Conservation (phyloP, 2,329 filamentous ascomycete genomes). For the Cladosporium sp. region DNA sequence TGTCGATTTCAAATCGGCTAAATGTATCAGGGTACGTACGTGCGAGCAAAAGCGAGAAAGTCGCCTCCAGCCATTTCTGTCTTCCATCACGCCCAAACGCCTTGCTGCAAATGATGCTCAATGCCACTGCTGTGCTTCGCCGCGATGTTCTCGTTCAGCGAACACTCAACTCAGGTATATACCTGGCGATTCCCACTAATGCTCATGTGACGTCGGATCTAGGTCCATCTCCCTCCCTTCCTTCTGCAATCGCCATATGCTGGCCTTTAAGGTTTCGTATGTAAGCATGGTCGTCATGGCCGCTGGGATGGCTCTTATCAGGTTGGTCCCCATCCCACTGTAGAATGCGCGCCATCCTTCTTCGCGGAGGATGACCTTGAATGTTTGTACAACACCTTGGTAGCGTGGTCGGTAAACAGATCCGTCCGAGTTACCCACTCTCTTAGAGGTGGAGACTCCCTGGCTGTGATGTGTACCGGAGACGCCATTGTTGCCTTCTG, state of each 20-base stretch:
- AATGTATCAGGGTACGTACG: not conserved
- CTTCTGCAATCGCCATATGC: constrained; percentile 50
- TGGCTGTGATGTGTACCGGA: constrained; percentile 37
- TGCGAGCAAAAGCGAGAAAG: not conserved
- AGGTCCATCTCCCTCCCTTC: constrained; percentile 39
- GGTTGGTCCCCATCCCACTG: constrained; percentile 93
- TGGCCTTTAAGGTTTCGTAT: constrained; percentile 71
- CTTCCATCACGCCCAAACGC: constrained; percentile 6
- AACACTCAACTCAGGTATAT: not conserved
- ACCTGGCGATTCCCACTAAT: not conserved
- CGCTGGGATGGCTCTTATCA: constrained; percentile 91
- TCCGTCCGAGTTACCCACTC: constrained; percentile 45
- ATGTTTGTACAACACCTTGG: constrained; percentile 74
- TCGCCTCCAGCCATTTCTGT: not conserved
- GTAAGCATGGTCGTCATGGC: constrained; percentile 97
- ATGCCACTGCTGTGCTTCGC: not conserved
- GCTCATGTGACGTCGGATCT: constrained; percentile 8
- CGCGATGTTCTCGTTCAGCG: not conserved
- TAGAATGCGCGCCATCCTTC: constrained; percentile 98
- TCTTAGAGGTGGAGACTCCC: constrained; percentile 33
- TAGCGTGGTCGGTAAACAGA: constrained; percentile 59
- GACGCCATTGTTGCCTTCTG: constrained; percentile 47
- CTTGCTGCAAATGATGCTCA: constrained; percentile 5
- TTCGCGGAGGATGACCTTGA: constrained; percentile 77
- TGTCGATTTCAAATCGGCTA: not conserved